A percentile compares a stretch with the other conserved stretches of the same genome.
These are phyloP conservation scores for Taxawa tesnikishii DNA, from an alignment of 2,329 filamentous ascomycete species.

Conservation along the genomic window DNA sequence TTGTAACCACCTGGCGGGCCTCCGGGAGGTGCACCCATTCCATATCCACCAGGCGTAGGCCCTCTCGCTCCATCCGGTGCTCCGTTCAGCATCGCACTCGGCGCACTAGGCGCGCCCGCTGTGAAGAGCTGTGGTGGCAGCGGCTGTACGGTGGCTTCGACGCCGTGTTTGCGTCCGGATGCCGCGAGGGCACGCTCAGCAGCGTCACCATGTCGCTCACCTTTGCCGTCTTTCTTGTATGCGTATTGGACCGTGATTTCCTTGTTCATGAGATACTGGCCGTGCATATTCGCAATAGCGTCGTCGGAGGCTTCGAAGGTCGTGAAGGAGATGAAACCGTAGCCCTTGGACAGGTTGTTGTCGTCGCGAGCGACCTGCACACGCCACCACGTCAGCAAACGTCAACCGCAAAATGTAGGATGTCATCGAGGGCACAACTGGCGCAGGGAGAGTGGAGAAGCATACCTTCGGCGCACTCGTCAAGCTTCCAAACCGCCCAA, in stretches of 20 bases:
- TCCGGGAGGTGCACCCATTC: conserved; percentile 18
- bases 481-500: conserved; percentile 80
- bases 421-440: no score
- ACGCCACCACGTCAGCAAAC: no score
- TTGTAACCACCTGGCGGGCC: conserved; percentile 26
- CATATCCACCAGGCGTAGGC: conserved; percentile 14
- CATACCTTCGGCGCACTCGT: conserved; percentile 72
- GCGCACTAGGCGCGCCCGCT: conserved; percentile 24
- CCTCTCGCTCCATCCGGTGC: conserved; percentile 16
- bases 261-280: conserved; percentile 94
- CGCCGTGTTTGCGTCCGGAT: conserved; percentile 88
- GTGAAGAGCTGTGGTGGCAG: conserved; percentile 62
- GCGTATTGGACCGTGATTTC: conserved; percentile 95
- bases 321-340: conserved; percentile 87
- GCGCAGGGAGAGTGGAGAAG: not conserved
- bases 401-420: no score
- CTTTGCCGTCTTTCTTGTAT: conserved; percentile 98
- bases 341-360: conserved; percentile 78
- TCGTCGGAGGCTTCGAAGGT: conserved; percentile 91
- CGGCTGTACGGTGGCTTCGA: conserved; percentile 67
- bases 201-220: conserved; percentile 87
- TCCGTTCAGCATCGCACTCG: conserved; percentile 31
- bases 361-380: conserved; percentile 71
- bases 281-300: conserved; percentile 84
- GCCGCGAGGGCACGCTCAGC: conserved; percentile 85